Conservation (phyloP, 352 stramenopile genomes). For the Globisporangium canariense region DNA sequence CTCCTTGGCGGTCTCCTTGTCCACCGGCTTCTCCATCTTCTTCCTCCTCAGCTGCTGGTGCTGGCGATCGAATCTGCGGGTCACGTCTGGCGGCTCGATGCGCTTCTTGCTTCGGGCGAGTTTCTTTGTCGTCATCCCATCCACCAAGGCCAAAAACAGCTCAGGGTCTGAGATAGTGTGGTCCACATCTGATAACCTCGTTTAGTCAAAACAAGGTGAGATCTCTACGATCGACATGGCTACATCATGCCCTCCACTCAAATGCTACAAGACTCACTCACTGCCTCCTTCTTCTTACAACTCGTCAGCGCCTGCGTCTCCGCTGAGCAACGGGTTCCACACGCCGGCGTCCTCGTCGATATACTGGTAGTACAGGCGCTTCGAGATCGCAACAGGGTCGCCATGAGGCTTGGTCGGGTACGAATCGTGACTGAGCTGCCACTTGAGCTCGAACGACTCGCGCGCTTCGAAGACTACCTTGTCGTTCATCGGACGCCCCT, state of each 20-base stretch:
- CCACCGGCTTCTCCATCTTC: slow-evolving; percentile 44
- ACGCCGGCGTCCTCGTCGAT: slow-evolving; percentile 13
- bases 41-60: not conserved
- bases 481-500: slow-evolving; percentile 55
- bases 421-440: slow-evolving; percentile 53
- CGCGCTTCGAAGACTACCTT: slow-evolving; percentile 37
- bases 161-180: not conserved
- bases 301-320: not conserved
- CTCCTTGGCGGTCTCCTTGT: slow-evolving; percentile 74
- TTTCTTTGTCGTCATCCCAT: slow-evolving; percentile 14
- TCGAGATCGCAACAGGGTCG: slow-evolving; percentile 48
- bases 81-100: slow-evolving; percentile 9
- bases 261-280: not conserved
- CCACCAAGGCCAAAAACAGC: not conserved
- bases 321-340: slow-evolving; percentile 3
- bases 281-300: slow-evolving; percentile 8
- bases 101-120: slow-evolving; percentile 2
- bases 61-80: slow-evolving; percentile 5
- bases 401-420: slow-evolving; percentile 48
- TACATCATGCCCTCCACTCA: not conserved
- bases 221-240: slow-evolving; percentile 8
- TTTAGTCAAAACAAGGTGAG: slow-evolving; percentile 4
- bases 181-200: not conserved
- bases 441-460: slow-evolving; percentile 70
- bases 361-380: slow-evolving; percentile 54